Evolutionary conservation across 2,329 filamentous ascomycete species (phyloP), one percentile per base, ranked within the genome.

Genomic region (Diaporthe aspalathi): DNA sequence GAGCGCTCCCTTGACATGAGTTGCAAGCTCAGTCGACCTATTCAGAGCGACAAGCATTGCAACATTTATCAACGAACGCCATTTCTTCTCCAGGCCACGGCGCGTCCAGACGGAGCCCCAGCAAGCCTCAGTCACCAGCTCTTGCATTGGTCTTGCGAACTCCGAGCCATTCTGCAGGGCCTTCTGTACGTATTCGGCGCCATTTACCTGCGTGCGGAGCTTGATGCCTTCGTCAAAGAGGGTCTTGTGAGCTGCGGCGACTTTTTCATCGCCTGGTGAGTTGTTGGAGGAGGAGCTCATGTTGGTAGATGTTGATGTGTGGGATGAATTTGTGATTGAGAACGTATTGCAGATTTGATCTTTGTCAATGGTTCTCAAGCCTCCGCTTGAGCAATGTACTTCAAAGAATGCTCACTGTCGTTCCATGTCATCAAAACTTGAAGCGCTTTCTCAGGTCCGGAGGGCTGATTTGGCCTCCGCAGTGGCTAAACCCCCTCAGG

Each of bases 41-140:
- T 91, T 91, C 73, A 91, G 82, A 3, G 88, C 88, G 74, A 80
- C 80, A 40, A 81, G 85, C 86, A 92, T 91, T 60, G 86, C 89
- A 60, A 92, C 88, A 77, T 91, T 91, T 67, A 92, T 80, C 68
- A 92, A 82, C 67, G 85, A 88, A 57, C 90, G 85, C 74, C 89
- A 86, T 78, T 91, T 90, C 72, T 86, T 84, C 45, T 87, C 85
- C 11, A 92, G 84, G 0, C 90, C 90, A 0, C 89, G 89, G 9
- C 90, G 85, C 4, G 87, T 87, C 90, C 90, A 92, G 32, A 87
- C 85, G 71, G 85, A 85, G 17, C 89, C 90, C 90, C 90, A 92
- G 80, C 87, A 88, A 77, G 84, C 88, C 79, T 91, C 89, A 0
- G 89, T 91, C 1, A 90, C 86, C 47, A 90, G 83, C 74, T 91